A percentile compares a stretch with the other conserved stretches of the same genome.
Evolutionary conservation across 2,329 filamentous ascomycete genomes (phyloP).

Genomic region (Elsinoe necatrix): DNA sequence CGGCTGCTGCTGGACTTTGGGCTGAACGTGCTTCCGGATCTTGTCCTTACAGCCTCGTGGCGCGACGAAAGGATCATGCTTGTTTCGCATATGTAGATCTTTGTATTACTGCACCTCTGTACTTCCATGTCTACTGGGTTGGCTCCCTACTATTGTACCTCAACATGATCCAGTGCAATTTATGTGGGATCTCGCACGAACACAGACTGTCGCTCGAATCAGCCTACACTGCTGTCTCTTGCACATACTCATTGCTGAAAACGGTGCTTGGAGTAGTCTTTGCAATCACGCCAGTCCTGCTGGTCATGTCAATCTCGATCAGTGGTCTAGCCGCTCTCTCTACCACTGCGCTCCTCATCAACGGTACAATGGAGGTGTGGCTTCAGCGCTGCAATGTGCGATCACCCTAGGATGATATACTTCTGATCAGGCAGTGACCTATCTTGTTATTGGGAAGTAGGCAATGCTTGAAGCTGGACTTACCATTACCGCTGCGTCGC

Average conservation of each 20-base stretch:
- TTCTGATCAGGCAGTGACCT: not conserved
- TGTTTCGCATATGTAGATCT: not conserved
- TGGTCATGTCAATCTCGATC: not conserved
- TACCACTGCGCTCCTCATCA: not conserved
- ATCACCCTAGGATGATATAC: not conserved
- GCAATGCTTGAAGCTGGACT: constrained; percentile 3
- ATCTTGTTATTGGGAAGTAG: not conserved
- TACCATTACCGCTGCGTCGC: not conserved
- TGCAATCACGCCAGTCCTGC: not conserved
- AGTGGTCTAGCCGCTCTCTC: not conserved
- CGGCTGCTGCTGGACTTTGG: no score
- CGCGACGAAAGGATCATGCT: not conserved
- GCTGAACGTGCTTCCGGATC: no score
- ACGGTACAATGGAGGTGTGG: not conserved
- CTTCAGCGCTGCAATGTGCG: not conserved
- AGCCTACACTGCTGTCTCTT: not conserved
- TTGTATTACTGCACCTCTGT: not conserved
- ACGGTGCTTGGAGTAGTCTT: not conserved
- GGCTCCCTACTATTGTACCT: no score
- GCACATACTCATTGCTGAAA: not conserved
- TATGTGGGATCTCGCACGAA: not conserved
- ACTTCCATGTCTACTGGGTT: no score
- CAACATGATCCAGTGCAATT: not conserved
- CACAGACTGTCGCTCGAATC: not conserved
- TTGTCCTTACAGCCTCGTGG: no score